Evolutionary conservation across 2,329 filamentous ascomycete genomes (phyloP).

Genomic region (Ploettnerulaceae sp.): DNA sequence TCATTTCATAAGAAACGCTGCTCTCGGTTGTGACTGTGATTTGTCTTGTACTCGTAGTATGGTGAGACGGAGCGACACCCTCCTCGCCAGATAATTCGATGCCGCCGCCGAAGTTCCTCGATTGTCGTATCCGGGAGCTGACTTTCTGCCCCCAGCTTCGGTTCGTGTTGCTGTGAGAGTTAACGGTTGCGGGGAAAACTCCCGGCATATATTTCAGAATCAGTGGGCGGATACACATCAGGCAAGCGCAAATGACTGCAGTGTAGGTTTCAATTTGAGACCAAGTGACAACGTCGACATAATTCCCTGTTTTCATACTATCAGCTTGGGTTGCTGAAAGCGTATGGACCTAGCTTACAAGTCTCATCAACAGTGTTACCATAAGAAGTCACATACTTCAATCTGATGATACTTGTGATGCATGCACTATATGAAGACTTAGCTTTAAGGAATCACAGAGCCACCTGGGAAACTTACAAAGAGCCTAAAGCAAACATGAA

Average conservation of each 20-base stretch:
- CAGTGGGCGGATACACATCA: conserved; percentile 40
- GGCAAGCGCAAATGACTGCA: conserved; percentile 42
- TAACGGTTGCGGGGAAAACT: conserved; percentile 5
- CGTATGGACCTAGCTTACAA: conserved; percentile 13
- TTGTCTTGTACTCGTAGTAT: not conserved
- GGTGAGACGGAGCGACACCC: not conserved
- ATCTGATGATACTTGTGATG: conserved; percentile 50
- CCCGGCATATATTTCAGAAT: conserved; percentile 13
- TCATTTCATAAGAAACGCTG: conserved; percentile 4
- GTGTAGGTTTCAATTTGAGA: conserved; percentile 33
- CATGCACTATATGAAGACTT: conserved; percentile 41
- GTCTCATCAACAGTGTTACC: conserved; percentile 21
- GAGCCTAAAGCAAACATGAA: conserved; percentile 63
- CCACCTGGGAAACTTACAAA: conserved; percentile 52
- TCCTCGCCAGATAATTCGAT: not conserved
- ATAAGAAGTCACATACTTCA: conserved; percentile 51
- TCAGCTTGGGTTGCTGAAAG: not conserved
- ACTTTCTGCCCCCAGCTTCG: conserved; percentile 8
- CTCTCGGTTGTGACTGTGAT: conserved; percentile 9
- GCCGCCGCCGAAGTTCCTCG: not conserved
- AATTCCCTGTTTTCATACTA: conserved; percentile 27
- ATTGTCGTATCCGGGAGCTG: not conserved
- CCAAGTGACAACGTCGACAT: conserved; percentile 34
- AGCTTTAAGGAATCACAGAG: not conserved
- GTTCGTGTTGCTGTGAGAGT: not conserved